Evolutionary conservation across 495 filamentous ascomycete genomes (phyloP).

Genomic region (Thermothielavioides terrestris): DNA sequence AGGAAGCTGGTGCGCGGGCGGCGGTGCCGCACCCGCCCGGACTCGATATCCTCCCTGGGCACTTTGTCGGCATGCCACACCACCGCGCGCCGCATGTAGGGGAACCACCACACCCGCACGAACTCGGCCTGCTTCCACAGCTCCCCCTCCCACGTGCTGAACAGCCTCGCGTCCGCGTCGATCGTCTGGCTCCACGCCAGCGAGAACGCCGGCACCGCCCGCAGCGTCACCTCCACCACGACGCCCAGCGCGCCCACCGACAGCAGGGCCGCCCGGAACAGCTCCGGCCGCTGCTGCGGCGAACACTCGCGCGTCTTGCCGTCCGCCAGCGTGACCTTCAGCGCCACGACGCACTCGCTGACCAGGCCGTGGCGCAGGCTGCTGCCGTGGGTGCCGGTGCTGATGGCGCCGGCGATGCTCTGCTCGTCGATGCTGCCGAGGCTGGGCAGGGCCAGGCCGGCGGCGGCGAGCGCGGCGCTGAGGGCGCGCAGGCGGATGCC

Average conservation of each 20-base stretch:
- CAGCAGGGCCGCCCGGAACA: conserved; percentile 83
- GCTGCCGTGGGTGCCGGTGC: conserved; percentile 88
- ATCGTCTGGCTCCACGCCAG: conserved; percentile 81
- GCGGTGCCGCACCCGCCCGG: conserved; percentile 40
- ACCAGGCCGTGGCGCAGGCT: conserved; percentile 76
- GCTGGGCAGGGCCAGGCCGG: conserved; percentile 75
- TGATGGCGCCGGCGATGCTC: conserved; percentile 85
- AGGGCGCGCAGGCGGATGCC: conserved; percentile 75
- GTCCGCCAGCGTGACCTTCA: conserved; percentile 77
- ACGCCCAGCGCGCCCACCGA: conserved; percentile 87
- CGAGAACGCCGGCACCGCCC: conserved; percentile 65
- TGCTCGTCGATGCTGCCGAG: conserved; percentile 92
- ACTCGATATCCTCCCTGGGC: conserved; percentile 37
- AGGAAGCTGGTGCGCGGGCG: conserved; percentile 56
- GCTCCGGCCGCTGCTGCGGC: conserved; percentile 54
- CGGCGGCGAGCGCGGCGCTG: conserved; percentile 55
- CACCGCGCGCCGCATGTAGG: conserved; percentile 76
- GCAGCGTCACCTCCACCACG: conserved; percentile 77
- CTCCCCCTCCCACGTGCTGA: conserved; percentile 60
- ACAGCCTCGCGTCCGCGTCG: conserved; percentile 53
- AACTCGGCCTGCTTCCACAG: conserved; percentile 84
- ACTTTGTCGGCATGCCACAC: conserved; percentile 68
- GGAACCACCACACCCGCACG: conserved; percentile 94
- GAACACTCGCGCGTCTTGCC: conserved; percentile 70
- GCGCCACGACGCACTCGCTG: conserved; percentile 58